Evolutionary conservation across 2,329 filamentous ascomycete species (phyloP), one percentile per base, ranked within the genome.

Genomic region (Scedosporium dehoogii): DNA sequence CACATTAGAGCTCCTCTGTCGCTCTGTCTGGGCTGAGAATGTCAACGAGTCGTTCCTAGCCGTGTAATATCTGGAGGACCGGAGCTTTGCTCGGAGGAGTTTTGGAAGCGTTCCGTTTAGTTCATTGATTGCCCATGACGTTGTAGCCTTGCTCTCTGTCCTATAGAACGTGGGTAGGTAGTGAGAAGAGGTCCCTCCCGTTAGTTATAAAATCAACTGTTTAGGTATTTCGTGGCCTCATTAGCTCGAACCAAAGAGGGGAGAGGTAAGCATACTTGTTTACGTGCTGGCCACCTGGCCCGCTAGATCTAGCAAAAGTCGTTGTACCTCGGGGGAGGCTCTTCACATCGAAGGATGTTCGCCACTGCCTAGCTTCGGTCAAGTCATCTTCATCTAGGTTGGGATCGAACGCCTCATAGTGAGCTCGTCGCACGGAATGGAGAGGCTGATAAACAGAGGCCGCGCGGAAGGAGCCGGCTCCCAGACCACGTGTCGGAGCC

Each of bases 201-300:
- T 55, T 23, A 55, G 51, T 12, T 9, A 23, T 23, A 9, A 48
- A 48, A n/a, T 10, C 44, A 4, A 4, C 14, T 21, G 16, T 12
- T 38, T 10, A 14, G 6, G n/a, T 18, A 10, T 48, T 7, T 7
- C 3, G 6, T 33, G 21, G n/a, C 14, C 16, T 25, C n/a, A 14
- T n/a, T n/a, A n/a, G n/a, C n/a, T n/a, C n/a, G n/a, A n/a, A n/a
- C n/a, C n/a, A n/a, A n/a, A n/a, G n/a, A n/a, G n/a, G n/a, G 16
- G 16, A 3, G 38, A 10, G 10, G 29, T 38, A 1, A 29, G 70
- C 78, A 61, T 68, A 85, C 83, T 85, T 86, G 69, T 86, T 86
- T 38, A 85, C 83, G 68, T 86, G 82, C 66, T 86, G 83, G 1
- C 83, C 83, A 12, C 83, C 83, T 2, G 83, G 83, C 0, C 83